These are phyloP conservation scores for Fereydounia khargensis DNA, from an alignment of 1,284 basidiomycete species.

Conservation along the genomic window DNA sequence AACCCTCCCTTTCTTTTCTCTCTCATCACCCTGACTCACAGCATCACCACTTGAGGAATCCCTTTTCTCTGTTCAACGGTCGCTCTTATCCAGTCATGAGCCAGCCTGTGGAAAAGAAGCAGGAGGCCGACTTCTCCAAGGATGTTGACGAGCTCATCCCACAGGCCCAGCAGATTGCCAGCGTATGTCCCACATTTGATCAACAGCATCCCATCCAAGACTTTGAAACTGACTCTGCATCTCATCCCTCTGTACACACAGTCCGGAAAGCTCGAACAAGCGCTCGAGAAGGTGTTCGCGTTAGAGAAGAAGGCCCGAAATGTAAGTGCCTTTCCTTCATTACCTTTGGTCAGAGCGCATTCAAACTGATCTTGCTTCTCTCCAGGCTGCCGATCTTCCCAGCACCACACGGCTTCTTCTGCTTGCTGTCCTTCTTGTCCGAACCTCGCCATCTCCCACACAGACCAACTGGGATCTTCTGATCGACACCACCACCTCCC, in stretches of 20 bases:
- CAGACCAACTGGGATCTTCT: conserved; percentile 42
- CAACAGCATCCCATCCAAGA: neutral
- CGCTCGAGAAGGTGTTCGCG: conserved; percentile 80
- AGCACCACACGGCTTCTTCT: conserved; percentile 86
- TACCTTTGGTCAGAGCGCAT: neutral
- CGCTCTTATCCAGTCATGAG: too few relatives aligned
- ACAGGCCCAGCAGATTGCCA: conserved; percentile 60
- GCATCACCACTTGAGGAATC: too few relatives aligned
- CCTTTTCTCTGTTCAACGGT: too few relatives aligned
- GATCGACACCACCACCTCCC: conserved; percentile 36
- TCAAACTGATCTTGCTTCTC: too few relatives aligned
- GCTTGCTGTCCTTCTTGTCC: conserved; percentile 62
- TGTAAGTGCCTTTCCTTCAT: conserved; percentile 12
- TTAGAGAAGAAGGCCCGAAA: conserved; percentile 97
- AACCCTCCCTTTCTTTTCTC: too few relatives aligned
- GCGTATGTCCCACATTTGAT: too few relatives aligned
- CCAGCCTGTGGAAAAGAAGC: conserved; percentile 60
- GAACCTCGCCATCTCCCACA: conserved; percentile 26
- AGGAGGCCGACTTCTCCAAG: conserved; percentile 63
- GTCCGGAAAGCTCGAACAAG: conserved; percentile 77
- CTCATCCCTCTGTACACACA: conserved; percentile 20
- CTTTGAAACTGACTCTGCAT: conserved; percentile 2
- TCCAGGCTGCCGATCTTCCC: conserved; percentile 84
- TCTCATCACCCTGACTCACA: too few relatives aligned
- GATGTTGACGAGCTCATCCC: conserved; percentile 62